A percentile compares a stretch with the other conserved stretches of the same genome.
phyloP scores from a whole-genome alignment of 1,284 basidiomycete genomes.

The Vanrija pseudolonga region DNA sequence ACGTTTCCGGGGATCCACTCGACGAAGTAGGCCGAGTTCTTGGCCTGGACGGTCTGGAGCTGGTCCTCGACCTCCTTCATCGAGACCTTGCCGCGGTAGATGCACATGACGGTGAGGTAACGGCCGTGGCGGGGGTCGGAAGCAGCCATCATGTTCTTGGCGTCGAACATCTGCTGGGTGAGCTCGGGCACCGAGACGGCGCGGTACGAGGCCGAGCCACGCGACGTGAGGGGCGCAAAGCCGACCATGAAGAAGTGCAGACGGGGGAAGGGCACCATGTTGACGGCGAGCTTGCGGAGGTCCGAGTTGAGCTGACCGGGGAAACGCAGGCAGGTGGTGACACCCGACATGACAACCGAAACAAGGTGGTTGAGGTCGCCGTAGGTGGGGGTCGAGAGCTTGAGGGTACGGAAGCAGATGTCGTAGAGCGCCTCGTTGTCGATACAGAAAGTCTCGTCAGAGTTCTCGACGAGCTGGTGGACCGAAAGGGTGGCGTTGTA shows the following conservation, averaged over 20 bases:
- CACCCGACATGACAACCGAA: conserved; percentile 93
- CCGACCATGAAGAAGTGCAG: conserved; percentile 99
- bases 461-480: conserved; percentile 63
- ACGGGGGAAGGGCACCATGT: conserved; percentile 99
- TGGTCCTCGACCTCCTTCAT: conserved; percentile 99
- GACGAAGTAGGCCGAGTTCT: conserved; percentile 96
- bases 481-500: conserved; percentile 62
- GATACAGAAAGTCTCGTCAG: conserved; percentile 62
- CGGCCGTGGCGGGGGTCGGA: conserved; percentile 79
- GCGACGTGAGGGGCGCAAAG: conserved; percentile 89
- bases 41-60: conserved; percentile 95
- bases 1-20: conserved; percentile 99
- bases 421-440: conserved; percentile 99
- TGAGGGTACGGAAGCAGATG: conserved; percentile 95
- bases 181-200: conserved; percentile 94
- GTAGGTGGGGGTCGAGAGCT: conserved; percentile 88
- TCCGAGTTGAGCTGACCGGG: conserved; percentile 99
- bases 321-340: conserved; percentile 59
- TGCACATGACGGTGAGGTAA: conserved; percentile 75
- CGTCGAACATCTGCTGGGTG: conserved; percentile 97
- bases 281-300: conserved; percentile 92
- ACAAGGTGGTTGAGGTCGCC: conserved; percentile 97
- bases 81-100: conserved; percentile 97
- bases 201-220: conserved; percentile 88
- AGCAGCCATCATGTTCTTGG: conserved; percentile 95